Conservation (phyloP, 1,284 basidiomycete genomes). For the Bjerkandera adusta region DNA sequence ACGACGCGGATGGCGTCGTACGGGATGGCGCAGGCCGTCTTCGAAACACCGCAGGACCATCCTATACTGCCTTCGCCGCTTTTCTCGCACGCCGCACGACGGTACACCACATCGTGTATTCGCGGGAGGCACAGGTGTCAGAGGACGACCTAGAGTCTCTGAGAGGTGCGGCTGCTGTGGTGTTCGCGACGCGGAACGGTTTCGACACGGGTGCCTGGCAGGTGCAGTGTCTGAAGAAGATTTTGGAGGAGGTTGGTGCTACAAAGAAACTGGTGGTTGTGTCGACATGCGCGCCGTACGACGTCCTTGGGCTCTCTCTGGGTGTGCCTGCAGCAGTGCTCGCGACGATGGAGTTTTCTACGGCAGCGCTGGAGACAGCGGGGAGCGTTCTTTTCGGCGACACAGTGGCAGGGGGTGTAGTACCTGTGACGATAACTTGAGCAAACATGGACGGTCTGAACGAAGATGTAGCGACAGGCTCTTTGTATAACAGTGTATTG, state of each 20-base stretch:
- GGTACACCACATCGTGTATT: constrained; percentile 49
- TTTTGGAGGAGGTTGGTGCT: constrained; percentile 24
- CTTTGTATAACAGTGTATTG: too few species aligned
- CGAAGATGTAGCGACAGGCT: too few species aligned
- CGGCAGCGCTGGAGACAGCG: constrained; percentile 44
- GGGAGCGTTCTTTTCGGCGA: constrained; percentile 45
- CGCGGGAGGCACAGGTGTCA: constrained; percentile 25
- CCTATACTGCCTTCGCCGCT: constrained; percentile 48
- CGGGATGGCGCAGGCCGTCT: constrained; percentile 41
- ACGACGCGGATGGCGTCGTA: constrained; percentile 48
- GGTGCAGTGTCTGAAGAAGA: constrained; percentile 36
- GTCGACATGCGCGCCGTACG: constrained; percentile 62
- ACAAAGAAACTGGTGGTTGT: constrained; percentile 45
- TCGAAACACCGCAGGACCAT: constrained; percentile 54
- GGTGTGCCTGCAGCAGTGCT: constrained; percentile 30
- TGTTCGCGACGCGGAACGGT: constrained; percentile 61
- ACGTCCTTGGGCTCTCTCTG: constrained; percentile 32
- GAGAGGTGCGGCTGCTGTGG: constrained; percentile 29
- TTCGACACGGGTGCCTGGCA: constrained; percentile 53
- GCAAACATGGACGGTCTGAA: too few species aligned
- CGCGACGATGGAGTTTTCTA: constrained; percentile 59
- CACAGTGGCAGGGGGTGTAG: constrained; percentile 27
- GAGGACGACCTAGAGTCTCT: constrained; percentile 21
- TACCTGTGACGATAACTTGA: constrained; percentile 5
- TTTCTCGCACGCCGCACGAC: constrained; percentile 33